These are phyloP conservation scores for Paraconiothyrium sp. DNA, from an alignment of 2,329 filamentous ascomycete genomes.

Conservation along the genomic window DNA sequence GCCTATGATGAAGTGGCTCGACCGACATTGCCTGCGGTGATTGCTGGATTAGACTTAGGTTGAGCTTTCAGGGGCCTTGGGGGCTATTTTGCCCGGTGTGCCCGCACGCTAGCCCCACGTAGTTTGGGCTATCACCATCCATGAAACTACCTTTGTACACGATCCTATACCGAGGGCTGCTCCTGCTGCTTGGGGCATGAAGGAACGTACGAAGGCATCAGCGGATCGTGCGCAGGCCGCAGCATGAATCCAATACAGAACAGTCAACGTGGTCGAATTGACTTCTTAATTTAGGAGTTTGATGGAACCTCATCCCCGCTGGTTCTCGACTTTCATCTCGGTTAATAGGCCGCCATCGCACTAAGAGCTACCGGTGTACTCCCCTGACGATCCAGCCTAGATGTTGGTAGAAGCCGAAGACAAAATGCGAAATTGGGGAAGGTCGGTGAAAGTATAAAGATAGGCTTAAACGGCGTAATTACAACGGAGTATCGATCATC, in stretches of 20 bases:
- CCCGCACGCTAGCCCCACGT: neutral
- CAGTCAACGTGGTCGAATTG: neutral
- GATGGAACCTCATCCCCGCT: conserved; percentile 9
- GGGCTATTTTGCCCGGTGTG: neutral
- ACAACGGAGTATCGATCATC: conserved; percentile 4
- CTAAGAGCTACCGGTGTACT: neutral
- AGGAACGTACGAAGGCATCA: neutral
- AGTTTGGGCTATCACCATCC: neutral
- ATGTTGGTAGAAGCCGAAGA: neutral
- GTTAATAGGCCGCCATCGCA: conserved; percentile 1
- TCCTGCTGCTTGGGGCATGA: neutral
- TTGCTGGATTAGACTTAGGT: neutral
- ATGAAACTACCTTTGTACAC: neutral
- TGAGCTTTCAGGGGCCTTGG: neutral
- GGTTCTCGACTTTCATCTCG: conserved; percentile 3
- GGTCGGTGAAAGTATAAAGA: neutral
- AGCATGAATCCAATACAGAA: neutral
- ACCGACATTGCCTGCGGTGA: neutral
- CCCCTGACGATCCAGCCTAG: conserved; percentile 6
- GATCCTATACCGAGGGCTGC: neutral
- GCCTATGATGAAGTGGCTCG: too few relatives aligned
- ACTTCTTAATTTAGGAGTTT: neutral
- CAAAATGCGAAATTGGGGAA: neutral
- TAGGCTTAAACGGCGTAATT: neutral
- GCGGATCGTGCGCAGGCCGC: conserved; percentile 14